Conservation (phyloP, 345 rosid species). For the Eucalyptus brandiana region DNA sequence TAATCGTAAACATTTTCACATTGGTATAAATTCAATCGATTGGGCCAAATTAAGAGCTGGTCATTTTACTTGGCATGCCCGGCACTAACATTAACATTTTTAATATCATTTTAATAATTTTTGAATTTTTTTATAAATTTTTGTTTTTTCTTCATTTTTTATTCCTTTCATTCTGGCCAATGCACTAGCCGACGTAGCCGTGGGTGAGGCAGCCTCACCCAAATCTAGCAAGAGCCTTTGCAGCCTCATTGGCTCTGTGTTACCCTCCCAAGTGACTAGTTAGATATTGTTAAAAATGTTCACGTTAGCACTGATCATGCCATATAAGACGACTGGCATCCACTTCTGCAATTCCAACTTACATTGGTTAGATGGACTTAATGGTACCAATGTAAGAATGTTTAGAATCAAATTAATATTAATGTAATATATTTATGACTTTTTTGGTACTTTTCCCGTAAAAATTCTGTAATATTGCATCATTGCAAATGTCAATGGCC, state of each 20-base stretch:
- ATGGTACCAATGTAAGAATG: no score
- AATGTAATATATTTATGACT: no score
- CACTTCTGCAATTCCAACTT: neutral
- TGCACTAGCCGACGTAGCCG: rapidly evolving
- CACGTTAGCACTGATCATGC: rapidly evolving
- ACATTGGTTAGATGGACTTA: neutral
- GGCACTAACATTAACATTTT: neutral
- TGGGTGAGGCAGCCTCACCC: rapidly evolving
- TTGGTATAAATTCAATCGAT: rapidly evolving
- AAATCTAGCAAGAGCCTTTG: no score
- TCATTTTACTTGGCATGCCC: neutral
- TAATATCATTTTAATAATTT: no score
- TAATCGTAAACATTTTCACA: no score
- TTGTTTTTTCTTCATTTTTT: no score
- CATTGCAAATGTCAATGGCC: neutral
- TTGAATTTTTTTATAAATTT: no score
- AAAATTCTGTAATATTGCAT: neutral
- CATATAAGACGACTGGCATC: rapidly evolving
- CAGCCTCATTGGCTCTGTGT: no score
- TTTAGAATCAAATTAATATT: no score
- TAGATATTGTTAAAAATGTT: no score
- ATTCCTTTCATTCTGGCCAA: rapidly evolving
- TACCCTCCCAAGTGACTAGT: no score
- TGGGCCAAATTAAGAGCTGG: rapidly evolving
- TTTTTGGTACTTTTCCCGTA: neutral